Base-by-base conservation (phyloP, 2,329 filamentous ascomycete genomes). In the Cercospora sojina region DNA sequence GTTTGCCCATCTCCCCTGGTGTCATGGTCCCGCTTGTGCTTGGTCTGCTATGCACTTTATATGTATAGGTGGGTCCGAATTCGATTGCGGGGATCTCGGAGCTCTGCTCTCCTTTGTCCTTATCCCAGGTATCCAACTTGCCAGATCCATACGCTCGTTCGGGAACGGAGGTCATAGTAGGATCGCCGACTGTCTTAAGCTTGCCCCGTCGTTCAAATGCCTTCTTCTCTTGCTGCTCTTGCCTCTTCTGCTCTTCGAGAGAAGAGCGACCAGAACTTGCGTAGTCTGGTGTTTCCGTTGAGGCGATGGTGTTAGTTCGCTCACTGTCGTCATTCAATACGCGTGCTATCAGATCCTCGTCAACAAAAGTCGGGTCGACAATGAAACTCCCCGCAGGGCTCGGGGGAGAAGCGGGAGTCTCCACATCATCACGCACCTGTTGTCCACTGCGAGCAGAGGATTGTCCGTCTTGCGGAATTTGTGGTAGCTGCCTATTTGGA, bases 21-120 rank as follows among this genome's bases (percentile, higher is more conserved):
- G 78, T 83, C 65, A 86, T 77, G 2, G 84, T 84, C 53, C 84
- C 84, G 57, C 83, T 84, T 1, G 85, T 87, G 49, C 77, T 82
- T n/a, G 86, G 85, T 8, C 85, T 83, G 71, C 82, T 83, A 12
- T 35, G 67, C 29, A 86, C 84, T 67, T 81, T 82, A 65, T 92
- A 90, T 67, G 90, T 89, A 72, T 91, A 81, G 0, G 93, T 97
- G 5, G 90, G 92, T 0, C 94, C 94, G 79, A 97, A 97, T 77
- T 97, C 89, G 69, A 97, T 86, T 4, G 85, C 80, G 0, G 92
- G 91, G 67, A 96, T 88, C 64, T 87, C 84, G 25, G 86, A 82
- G 13, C 81, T 80, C 41, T 75, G 68, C 16, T 68, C 65, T 32
- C 74, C 74, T 23, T 75, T 69, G 41, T 79, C 75, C 49, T 78